phyloP scores from a whole-genome alignment of 768 basidiomycete genomes.

The Leccinum fibrillosum region DNA sequence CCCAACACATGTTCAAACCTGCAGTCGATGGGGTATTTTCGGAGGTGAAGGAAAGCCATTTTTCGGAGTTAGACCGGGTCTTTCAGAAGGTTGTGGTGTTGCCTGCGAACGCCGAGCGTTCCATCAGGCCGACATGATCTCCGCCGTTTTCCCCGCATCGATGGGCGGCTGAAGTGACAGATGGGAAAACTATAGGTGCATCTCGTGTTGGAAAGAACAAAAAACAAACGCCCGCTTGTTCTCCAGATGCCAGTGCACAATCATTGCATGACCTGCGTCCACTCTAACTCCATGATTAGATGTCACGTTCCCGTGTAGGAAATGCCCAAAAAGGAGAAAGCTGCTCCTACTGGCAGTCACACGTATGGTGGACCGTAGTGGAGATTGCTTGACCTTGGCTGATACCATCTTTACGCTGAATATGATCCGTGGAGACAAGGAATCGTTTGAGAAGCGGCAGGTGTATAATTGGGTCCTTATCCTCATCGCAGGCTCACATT shows the following conservation, averaged over 20 bases:
- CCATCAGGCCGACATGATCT: neutral
- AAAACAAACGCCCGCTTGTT: neutral
- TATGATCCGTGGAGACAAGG: neutral
- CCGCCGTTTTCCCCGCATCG: neutral
- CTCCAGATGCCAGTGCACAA: neutral
- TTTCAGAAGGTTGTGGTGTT: neutral
- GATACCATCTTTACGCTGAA: neutral
- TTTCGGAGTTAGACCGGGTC: slow-evolving; percentile 23
- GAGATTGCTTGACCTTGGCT: neutral
- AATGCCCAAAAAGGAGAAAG: neutral
- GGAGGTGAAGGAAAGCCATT: neutral
- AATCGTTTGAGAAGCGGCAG: neutral
- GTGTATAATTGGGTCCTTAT: neutral
- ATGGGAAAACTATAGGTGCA: neutral
- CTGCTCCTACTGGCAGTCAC: neutral
- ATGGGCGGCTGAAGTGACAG: neutral
- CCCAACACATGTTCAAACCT: neutral
- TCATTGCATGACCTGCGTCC: slow-evolving; percentile 1
- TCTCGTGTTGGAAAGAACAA: neutral
- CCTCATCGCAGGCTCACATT: neutral
- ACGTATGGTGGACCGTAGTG: neutral
- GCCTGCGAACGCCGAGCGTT: neutral
- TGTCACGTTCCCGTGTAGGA: neutral
- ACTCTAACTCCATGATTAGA: slow-evolving; percentile 17
- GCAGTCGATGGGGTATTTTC: neutral